Evolutionary conservation across 345 rosid genomes (phyloP).

Genomic region (Aegle marmelos): DNA sequence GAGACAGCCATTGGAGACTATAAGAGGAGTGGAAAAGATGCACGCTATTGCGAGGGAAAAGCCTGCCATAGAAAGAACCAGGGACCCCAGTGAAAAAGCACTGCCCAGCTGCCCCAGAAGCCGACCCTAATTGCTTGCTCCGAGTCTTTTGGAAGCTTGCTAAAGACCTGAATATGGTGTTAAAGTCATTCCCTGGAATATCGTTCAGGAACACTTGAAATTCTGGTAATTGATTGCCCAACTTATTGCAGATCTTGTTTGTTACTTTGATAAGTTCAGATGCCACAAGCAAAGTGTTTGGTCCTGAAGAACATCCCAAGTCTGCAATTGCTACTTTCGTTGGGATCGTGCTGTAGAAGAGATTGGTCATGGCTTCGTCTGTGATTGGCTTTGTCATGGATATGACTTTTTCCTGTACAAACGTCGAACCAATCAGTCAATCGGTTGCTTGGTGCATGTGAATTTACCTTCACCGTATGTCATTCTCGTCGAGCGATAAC

Average conservation of each 20-base stretch:
- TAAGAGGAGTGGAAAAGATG: conserved; percentile 48
- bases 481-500: no score
- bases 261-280: conserved; percentile 33
- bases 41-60: conserved; percentile 33
- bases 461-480: no score
- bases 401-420: conserved; percentile 36
- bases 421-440: neutral
- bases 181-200: conserved; percentile 52
- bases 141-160: conserved; percentile 21
- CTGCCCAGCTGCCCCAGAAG: neutral
- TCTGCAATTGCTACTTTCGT: conserved; percentile 61
- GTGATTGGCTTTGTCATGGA: conserved; percentile 38
- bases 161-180: conserved; percentile 40
- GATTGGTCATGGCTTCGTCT: conserved; percentile 40
- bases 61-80: conserved; percentile 50
- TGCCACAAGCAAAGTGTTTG: conserved; percentile 45
- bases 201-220: conserved; percentile 50
- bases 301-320: conserved; percentile 89
- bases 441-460: no score
- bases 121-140: conserved; percentile 12
- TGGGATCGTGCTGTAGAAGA: conserved; percentile 31
- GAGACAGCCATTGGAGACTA: conserved; percentile 53
- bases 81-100: conserved; percentile 34
- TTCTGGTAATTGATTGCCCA: conserved; percentile 27
- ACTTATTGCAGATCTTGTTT: conserved; percentile 15